A percentile compares a stretch with the other conserved stretches of the same genome.
Evolutionary conservation across 768 basidiomycete species (phyloP).

Genomic region (Trametes punicea): DNA sequence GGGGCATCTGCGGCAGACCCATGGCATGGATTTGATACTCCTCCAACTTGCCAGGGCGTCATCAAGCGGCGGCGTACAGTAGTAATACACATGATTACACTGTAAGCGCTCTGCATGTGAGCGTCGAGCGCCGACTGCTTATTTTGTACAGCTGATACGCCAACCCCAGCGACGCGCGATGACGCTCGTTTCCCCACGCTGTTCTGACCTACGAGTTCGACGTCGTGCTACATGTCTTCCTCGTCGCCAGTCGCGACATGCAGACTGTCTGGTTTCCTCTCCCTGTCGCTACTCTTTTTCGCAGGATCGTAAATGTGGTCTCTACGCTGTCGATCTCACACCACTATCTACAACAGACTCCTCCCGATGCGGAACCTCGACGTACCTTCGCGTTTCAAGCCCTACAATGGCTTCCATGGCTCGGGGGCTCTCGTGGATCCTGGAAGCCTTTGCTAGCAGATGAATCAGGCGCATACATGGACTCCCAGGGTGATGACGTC

Average conservation of each 20-base stretch:
- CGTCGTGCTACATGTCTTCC: conserved; percentile 20
- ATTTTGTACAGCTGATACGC: no score
- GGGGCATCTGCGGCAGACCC: no score
- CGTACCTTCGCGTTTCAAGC: conserved; percentile 8
- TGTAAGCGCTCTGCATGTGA: no score
- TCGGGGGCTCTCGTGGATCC: neutral
- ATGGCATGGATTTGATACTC: no score
- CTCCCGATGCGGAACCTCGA: conserved; percentile 9
- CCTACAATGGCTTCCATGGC: conserved; percentile 19
- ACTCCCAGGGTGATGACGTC: neutral
- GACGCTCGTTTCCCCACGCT: no score
- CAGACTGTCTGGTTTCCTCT: conserved; percentile 49
- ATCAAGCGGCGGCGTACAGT: no score
- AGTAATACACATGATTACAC: no score
- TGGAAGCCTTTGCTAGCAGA: neutral
- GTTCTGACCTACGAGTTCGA: neutral
- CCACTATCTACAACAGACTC: conserved; percentile 47
- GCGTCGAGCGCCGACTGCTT: no score
- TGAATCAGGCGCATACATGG: neutral
- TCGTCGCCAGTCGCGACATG: conserved; percentile 32
- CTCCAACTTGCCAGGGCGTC: no score
- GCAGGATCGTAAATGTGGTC: conserved; percentile 63
- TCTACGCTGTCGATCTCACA: conserved; percentile 69
- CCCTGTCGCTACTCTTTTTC: conserved; percentile 58
- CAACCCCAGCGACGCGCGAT: no score